phyloP scores from a whole-genome alignment of 2,329 filamentous ascomycete species.

The Endothia cerciana region DNA sequence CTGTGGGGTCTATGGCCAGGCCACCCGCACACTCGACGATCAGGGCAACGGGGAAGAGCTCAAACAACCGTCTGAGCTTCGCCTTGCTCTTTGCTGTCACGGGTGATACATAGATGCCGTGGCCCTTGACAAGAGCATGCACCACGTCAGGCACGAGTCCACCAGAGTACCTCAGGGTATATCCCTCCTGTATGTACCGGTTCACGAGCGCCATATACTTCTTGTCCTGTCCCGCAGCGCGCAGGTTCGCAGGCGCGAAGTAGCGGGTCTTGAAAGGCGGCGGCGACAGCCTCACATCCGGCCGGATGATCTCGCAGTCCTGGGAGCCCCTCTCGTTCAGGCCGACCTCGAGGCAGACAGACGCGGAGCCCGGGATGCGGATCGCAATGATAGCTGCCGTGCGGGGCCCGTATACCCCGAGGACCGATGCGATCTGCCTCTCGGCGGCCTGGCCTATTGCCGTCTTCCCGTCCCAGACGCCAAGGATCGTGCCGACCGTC shows the following conservation, averaged over 20 bases:
- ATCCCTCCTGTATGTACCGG: conserved; percentile 54
- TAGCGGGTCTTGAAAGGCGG: conserved; percentile 55
- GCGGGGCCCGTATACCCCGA: conserved; percentile 59
- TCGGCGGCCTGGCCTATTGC: conserved; percentile 47
- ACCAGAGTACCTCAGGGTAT: conserved; percentile 64
- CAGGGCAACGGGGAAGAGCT: conserved; percentile 63
- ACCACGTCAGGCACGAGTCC: conserved; percentile 65
- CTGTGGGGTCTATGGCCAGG: conserved; percentile 53
- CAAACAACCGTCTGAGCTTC: conserved; percentile 63
- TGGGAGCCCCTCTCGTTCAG: conserved; percentile 37
- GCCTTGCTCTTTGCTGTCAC: conserved; percentile 55
- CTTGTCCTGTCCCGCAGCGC: conserved; percentile 55
- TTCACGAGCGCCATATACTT: conserved; percentile 54
- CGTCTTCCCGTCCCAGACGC: conserved; percentile 58
- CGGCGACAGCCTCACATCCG: conserved; percentile 42
- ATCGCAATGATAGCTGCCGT: conserved; percentile 60
- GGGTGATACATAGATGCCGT: conserved; percentile 64
- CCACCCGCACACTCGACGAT: conserved; percentile 65
- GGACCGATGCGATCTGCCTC: conserved; percentile 52
- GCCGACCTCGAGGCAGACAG: conserved; percentile 56
- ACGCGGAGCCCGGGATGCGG: conserved; percentile 44
- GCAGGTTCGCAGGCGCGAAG: conserved; percentile 66
- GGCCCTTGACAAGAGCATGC: conserved; percentile 63
- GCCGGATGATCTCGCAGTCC: conserved; percentile 45
- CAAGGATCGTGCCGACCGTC: conserved; percentile 63